Evolutionary conservation across 257 asterid genomes (phyloP).

Genomic region (Lithospermum erythrorhizon): DNA sequence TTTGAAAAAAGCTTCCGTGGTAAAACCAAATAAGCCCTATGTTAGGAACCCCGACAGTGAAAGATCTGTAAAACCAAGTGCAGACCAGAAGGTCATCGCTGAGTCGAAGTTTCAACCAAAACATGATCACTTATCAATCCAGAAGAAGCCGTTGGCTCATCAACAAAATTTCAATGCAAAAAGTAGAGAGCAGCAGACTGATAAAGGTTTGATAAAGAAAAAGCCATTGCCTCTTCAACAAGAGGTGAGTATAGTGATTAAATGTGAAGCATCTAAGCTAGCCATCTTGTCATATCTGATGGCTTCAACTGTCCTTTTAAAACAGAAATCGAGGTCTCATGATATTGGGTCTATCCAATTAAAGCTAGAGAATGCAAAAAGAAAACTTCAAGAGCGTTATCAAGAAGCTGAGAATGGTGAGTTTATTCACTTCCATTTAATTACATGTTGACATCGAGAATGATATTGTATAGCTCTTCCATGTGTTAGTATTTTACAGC

Average conservation of each 20-base stretch:
- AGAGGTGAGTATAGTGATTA: not conserved
- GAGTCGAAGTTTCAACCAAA: conserved; percentile 36
- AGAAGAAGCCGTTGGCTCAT: conserved; percentile 38
- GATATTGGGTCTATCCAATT: conserved; percentile 37
- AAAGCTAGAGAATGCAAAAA: conserved; percentile 67
- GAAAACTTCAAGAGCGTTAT: conserved; percentile 91
- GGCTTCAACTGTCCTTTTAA: not conserved
- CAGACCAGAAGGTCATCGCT: conserved; percentile 26
- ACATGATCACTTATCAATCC: conserved; percentile 26
- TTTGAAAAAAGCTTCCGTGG: conserved; percentile 26
- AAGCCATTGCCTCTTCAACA: conserved; percentile 1
- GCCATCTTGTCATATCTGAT: not conserved
- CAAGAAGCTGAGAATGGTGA: conserved; percentile 85
- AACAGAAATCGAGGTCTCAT: conserved; percentile 27
- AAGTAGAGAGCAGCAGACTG: not conserved
- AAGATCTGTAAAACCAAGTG: conserved; percentile 34
- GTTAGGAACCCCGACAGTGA: conserved; percentile 29
- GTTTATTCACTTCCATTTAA: conserved; percentile 13
- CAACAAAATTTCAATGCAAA: conserved; percentile 39
- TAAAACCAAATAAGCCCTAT: conserved; percentile 35
- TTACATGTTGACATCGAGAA: not conserved
- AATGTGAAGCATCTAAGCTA: not conserved
- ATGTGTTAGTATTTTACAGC: not conserved
- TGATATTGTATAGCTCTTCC: too few relatives aligned
- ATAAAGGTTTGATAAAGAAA: not conserved